These are phyloP conservation scores for Ustilago shanxiensis DNA, from an alignment of 1,284 basidiomycete genomes.

Conservation along the genomic window DNA sequence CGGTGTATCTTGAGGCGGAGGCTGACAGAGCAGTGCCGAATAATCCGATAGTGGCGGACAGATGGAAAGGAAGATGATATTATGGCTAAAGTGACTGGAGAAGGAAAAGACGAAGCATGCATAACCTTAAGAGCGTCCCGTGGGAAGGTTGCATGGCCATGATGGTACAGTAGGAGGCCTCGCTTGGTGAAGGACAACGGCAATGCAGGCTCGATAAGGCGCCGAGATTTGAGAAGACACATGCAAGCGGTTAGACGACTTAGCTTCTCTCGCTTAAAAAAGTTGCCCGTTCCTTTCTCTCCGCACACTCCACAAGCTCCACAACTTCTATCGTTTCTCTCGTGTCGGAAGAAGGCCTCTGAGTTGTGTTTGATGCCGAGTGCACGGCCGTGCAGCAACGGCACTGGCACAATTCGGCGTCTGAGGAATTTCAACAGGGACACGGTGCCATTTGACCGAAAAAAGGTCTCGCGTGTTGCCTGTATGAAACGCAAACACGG, in stretches of 20 bases:
- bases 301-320: background rate
- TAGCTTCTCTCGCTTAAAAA: slow-evolving; percentile 2
- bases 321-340: no score
- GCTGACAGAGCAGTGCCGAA: background rate
- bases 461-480: background rate
- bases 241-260: slow-evolving; percentile 1
- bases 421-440: background rate
- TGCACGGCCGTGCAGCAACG: background rate
- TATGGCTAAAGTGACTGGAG: background rate
- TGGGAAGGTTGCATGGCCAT: background rate
- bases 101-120: background rate
- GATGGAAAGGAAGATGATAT: background rate
- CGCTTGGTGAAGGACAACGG: background rate
- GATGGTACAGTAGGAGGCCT: background rate
- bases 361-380: background rate
- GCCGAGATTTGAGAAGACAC: background rate
- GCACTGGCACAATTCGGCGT: slow-evolving; percentile 4
- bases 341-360: no score
- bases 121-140: background rate
- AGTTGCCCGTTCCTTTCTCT: background rate
- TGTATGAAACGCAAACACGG: background rate
- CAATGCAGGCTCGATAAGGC: background rate
- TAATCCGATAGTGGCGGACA: background rate
- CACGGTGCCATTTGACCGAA: background rate
- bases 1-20: background rate